Percentiles rank a stretch among this genome's conserved stretches.
phyloP scores from a whole-genome alignment of 768 basidiomycete genomes.

The Lyophyllum atratum region DNA sequence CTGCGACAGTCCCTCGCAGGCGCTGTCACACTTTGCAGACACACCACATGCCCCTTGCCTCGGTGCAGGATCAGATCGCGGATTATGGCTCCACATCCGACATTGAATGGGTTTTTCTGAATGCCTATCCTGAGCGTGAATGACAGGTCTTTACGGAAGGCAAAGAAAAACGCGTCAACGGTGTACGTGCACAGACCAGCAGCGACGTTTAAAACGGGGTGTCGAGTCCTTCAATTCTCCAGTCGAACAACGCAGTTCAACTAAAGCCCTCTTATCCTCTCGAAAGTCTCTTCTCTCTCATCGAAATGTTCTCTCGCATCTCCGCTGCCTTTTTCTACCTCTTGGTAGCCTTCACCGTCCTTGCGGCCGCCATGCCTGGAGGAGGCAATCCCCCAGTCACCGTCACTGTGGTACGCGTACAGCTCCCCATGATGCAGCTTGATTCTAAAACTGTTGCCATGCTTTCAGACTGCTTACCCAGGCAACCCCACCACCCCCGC shows the following conservation, averaged over 20 bases:
- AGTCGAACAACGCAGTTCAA: constrained; percentile 22
- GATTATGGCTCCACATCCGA: not conserved
- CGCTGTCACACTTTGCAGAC: not conserved
- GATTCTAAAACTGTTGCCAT: not conserved
- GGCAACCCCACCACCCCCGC: constrained; percentile 21
- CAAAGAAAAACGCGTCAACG: not conserved
- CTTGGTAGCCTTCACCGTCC: constrained; percentile 24
- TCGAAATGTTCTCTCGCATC: constrained; percentile 27
- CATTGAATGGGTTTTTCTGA: not conserved
- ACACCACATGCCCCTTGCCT: not conserved
- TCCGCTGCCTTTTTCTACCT: constrained; percentile 21
- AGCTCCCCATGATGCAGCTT: not conserved
- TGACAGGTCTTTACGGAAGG: not conserved
- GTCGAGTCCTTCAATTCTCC: not conserved
- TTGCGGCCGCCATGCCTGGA: constrained; percentile 29
- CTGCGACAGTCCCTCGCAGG: not conserved
- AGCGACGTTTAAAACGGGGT: constrained; percentile 6
- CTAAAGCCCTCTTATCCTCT: constrained; percentile 2
- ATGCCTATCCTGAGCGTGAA: not conserved
- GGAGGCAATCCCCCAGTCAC: constrained; percentile 15
- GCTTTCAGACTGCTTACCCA: constrained; percentile 12
- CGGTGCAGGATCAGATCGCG: not conserved
- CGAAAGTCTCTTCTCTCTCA: constrained; percentile 3
- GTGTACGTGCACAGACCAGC: constrained; percentile 4
- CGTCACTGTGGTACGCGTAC: constrained; percentile 1